phyloP scores from a whole-genome alignment of 2,329 filamentous ascomycete genomes.

The Exophiala sp. region DNA sequence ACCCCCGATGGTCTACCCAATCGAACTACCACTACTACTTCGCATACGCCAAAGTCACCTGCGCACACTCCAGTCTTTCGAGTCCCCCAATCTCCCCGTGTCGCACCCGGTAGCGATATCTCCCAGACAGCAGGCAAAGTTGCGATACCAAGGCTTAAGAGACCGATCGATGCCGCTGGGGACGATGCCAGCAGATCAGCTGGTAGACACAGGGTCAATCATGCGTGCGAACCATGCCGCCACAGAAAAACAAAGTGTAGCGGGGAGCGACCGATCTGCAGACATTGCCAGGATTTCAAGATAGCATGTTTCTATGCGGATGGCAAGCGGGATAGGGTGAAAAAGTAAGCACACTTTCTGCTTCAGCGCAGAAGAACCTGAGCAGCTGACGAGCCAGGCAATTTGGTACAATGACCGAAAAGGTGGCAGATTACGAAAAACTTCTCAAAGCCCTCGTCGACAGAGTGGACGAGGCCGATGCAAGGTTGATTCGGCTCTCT shows the following conservation, averaged over 20 bases:
- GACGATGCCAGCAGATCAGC: conserved; percentile 16
- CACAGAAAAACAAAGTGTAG: conserved; percentile 45
- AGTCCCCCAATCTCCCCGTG: conserved; percentile 22
- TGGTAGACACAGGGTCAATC: conserved; percentile 30
- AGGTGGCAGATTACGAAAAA: conserved; percentile 40
- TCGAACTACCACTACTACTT: conserved; percentile 1
- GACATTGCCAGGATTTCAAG: conserved; percentile 39
- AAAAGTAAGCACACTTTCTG: conserved; percentile 35
- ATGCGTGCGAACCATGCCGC: conserved; percentile 42
- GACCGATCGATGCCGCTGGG: conserved; percentile 18
- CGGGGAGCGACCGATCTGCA: conserved; percentile 40
- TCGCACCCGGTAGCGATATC: conserved; percentile 6
- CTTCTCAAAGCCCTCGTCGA: conserved; percentile 36
- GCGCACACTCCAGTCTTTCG: conserved; percentile 17
- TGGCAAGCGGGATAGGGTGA: conserved; percentile 42
- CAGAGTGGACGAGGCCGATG: conserved; percentile 34
- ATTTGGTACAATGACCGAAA: conserved; percentile 37
- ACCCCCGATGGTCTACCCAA: conserved; percentile 2
- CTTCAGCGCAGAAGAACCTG: conserved; percentile 1
- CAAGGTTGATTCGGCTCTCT: conserved; percentile 35
- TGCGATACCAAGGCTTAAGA: conserved; percentile 34
- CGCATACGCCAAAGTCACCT: conserved; percentile 7
- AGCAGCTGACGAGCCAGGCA: conserved; percentile 32
- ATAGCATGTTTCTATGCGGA: conserved; percentile 41
- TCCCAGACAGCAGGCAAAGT: conserved; percentile 24